Base-by-base conservation (phyloP, 2,329 filamentous ascomycete genomes). In the Diaporthe citriasiana region DNA sequence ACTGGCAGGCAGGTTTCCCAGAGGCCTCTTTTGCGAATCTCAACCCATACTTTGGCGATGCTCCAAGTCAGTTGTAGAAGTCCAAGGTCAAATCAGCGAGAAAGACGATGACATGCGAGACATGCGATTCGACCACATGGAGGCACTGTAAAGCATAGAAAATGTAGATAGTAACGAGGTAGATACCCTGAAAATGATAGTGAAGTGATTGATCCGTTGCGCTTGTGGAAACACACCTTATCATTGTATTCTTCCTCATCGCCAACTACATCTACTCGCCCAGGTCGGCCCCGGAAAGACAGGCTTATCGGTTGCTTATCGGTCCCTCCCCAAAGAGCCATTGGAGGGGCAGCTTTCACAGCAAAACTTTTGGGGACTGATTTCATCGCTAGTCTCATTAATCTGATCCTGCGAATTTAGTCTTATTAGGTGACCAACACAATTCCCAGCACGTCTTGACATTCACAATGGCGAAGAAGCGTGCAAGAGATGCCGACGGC, bases 401-500 rank as follows among this genome's bases (percentile, higher is more conserved):
- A 50, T 38, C 55, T 38, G 38, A n/a, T 51, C 17, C 22, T n/a
- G 50, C n/a, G 35, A 25, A 38, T 45, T 22, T 9, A 25, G 30
- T 38, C 56, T 51, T 51, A 7, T 8, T 45, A 8, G 17, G 57
- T 42, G 22, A 19, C 19, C 25, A 63, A 30, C 27, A 60, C 13
- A 50, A 45, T 30, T 25, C 13, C 15, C 51, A n/a, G 30, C 19
- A 38, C 35, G 17, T 8, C 27, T 66, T 33, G 38, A 66, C 47
- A 47, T 45, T 25, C 70, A 71, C 2, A 74, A 83, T 83, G 82
- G 82, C 78, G 15, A 83, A 82, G 75, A 84, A 84, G 71, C 77
- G 82, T 42, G 75, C 82, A 76, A 82, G 82, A 81, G 81, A 83
- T 27, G 78, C 78, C 50, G 81, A 81, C 65, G 79, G 76, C 56